Base-by-base conservation (phyloP, 192 early-diverging fungal genomes). In the Dissophora globulifera region DNA sequence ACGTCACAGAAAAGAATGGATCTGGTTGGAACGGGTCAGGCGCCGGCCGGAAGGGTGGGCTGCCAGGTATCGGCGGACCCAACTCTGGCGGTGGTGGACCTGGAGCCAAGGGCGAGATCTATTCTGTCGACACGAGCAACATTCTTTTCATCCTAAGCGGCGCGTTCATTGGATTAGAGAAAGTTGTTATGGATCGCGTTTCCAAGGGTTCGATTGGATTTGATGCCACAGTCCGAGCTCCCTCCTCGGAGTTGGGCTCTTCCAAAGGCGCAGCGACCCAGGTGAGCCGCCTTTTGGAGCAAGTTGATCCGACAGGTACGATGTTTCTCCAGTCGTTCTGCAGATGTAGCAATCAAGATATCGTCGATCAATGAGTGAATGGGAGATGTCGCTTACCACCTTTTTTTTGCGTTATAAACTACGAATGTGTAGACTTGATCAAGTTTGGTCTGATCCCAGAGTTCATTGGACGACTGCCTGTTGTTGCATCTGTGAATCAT, bases 61-160 rank as follows among this genome's bases (percentile, higher is more conserved):
- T 76, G 41, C 58, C 70, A 6, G 67, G 74, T 16, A 67, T 76
- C 57, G 72, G 72, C 8, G 72, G 72, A 33, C 63, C 72, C 2
- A 57, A 29, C 42, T 15, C 71, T 17, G 63, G 79, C 16, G 61
- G 78, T 3, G 64, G 69, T 22, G 74, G 69, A 19, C 58, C 69
- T 19, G 51, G 61, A 20, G 62, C 72, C n/a, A 91, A 91, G 67
- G 93, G 92, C 41, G 93, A 96, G n/a, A 84, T 91, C 9, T 93
- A 90, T 69, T 81, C 88, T 7, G 93, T 96, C 9, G 93, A 96
- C 75, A 96, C 94, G 0, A 91, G 87, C 71, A 96, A 96, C 71
- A 96, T 96, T 52, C 67, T 96, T 52, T 96, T 96, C 78, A 91
- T 96, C 26, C 83, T 93, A 38, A 93, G 92, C 50, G 94, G 94